Evolutionary conservation across 108 stramenopile species (phyloP).

Genomic region (Mediolabrus comicus): DNA sequence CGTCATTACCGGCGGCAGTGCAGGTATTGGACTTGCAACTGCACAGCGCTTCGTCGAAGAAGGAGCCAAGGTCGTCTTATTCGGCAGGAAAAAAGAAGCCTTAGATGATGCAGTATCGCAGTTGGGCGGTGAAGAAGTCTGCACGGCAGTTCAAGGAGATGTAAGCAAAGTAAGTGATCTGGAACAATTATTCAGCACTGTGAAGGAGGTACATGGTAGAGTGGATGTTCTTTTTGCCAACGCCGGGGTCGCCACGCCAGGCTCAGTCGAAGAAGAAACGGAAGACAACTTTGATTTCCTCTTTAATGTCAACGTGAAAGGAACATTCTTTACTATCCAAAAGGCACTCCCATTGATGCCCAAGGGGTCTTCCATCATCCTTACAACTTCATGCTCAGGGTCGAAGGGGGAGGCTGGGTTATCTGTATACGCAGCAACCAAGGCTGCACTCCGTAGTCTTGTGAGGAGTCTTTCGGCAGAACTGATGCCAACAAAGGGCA

Average conservation of each 20-base stretch:
- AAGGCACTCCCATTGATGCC: constrained; percentile 31
- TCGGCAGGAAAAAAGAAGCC: too few relatives aligned
- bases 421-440: constrained; percentile 81
- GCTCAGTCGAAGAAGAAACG: constrained; percentile 84
- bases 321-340: constrained; percentile 64
- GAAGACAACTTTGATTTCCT: constrained; percentile 73
- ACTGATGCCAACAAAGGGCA: constrained; percentile 80
- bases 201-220: too few relatives aligned
- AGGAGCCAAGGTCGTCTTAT: constrained; percentile 48
- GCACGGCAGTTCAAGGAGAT: too few relatives aligned
- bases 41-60: constrained; percentile 46
- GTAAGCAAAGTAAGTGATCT: too few relatives aligned
- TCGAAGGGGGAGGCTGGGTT: constrained; percentile 76
- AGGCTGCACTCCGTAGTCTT: constrained; percentile 86
- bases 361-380: constrained; percentile 74
- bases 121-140: too few relatives aligned
- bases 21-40: constrained; percentile 62
- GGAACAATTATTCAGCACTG: too few relatives aligned
- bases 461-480: constrained; percentile 75
- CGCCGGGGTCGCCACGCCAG: too few relatives aligned
- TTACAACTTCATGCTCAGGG: constrained; percentile 87
- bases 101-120: too few relatives aligned
- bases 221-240: too few relatives aligned
- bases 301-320: constrained; percentile 77
- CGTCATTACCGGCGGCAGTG: constrained; percentile 67